Conservation (phyloP, 768 basidiomycete species). For the Leccinum uliginosum region DNA sequence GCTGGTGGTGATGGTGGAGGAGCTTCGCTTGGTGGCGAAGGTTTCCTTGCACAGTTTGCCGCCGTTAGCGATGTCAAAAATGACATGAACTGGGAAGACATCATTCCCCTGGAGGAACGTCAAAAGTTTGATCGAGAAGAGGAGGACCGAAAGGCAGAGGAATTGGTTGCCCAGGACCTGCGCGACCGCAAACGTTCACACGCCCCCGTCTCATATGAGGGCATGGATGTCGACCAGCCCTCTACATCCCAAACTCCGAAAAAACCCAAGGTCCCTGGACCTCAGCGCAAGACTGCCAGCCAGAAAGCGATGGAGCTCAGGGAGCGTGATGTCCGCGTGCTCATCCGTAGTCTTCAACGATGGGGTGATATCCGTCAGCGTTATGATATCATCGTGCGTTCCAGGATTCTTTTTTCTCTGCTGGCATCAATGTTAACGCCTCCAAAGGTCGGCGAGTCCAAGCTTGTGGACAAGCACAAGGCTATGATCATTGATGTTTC, state of each 20-base stretch:
- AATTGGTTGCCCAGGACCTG: slow-evolving; percentile 61
- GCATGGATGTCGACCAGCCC: slow-evolving; percentile 86
- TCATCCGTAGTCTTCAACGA: slow-evolving; percentile 91
- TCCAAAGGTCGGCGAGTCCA: slow-evolving; percentile 76
- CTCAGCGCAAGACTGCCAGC: slow-evolving; percentile 82
- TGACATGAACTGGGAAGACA: slow-evolving; percentile 99
- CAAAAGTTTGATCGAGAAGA: slow-evolving; percentile 81
- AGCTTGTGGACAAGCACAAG: slow-evolving; percentile 90
- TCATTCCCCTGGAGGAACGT: slow-evolving; percentile 91
- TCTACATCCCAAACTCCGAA: slow-evolving; percentile 57
- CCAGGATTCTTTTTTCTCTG: slow-evolving; percentile 1
- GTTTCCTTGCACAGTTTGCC: slow-evolving; percentile 93
- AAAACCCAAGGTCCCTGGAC: slow-evolving; percentile 68
- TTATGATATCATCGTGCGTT: slow-evolving; percentile 87
- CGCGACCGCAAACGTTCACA: slow-evolving; percentile 79
- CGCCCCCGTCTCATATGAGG: slow-evolving; percentile 86
- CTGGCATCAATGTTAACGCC: not conserved
- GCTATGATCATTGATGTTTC: slow-evolving; percentile 86
- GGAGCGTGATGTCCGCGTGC: slow-evolving; percentile 92
- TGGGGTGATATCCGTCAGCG: slow-evolving; percentile 97
- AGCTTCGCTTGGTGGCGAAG: slow-evolving; percentile 94
- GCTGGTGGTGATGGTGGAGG: slow-evolving; percentile 80
- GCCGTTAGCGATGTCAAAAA: slow-evolving; percentile 97
- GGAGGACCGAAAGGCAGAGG: slow-evolving; percentile 68
- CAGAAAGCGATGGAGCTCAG: slow-evolving; percentile 97